phyloP scores from a whole-genome alignment of 805 yeast genomes.

The Metschnikowia peoriensis region DNA sequence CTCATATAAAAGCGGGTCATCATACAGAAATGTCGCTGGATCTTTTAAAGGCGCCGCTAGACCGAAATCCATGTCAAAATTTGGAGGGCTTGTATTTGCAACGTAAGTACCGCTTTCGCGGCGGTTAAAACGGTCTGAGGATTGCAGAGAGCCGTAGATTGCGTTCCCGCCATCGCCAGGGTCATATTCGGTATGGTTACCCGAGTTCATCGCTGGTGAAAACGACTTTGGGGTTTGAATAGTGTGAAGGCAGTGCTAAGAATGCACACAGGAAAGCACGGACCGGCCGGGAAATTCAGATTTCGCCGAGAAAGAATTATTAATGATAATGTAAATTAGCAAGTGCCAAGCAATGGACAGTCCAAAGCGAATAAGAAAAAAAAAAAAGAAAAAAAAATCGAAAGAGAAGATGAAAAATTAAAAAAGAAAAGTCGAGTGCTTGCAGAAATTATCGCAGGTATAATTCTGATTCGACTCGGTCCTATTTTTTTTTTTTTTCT shows the following conservation, averaged over 20 bases:
- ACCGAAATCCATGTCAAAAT: constrained; percentile 1
- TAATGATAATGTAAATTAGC: neutral
- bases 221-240: neutral
- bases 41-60: constrained; percentile 7
- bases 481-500: neutral
- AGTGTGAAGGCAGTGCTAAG: neutral
- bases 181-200: neutral
- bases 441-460: neutral
- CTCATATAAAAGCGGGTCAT: constrained; percentile 7
- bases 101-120: neutral
- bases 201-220: neutral
- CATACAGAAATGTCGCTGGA: constrained; percentile 4
- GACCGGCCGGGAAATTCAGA: neutral
- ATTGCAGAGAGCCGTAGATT: neutral
- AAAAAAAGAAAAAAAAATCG: too few relatives aligned
- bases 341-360: neutral
- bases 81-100: neutral
- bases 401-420: too few relatives aligned
- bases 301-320: neutral
- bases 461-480: neutral
- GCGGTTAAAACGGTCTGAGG: neutral
- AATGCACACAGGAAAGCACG: neutral
- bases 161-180: neutral
- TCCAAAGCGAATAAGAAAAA: neutral
- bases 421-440: neutral